A percentile compares a stretch with the other conserved stretches of the same genome.
Conservation (phyloP, 345 rosid species). For the Passiflora organensis region DNA sequence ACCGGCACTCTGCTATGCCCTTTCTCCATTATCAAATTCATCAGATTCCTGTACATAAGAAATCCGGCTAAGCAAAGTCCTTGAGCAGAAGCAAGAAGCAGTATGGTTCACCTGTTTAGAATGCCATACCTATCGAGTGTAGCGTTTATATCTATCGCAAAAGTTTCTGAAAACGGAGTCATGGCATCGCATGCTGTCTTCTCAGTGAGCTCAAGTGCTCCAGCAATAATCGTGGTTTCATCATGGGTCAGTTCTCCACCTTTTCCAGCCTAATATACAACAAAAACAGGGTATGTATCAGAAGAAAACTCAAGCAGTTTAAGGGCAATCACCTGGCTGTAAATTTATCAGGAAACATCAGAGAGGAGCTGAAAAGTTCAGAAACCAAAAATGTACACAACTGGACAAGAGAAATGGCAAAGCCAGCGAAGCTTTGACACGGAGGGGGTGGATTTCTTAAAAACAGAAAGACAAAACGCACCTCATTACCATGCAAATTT, state of each 20-base stretch:
- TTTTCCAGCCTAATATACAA: slow-evolving; percentile 78
- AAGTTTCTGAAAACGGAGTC: slow-evolving; percentile 79
- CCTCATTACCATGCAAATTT: slow-evolving; percentile 91
- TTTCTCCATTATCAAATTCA: slow-evolving; percentile 81
- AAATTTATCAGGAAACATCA: no score
- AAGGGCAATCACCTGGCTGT: no score
- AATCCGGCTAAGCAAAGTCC: slow-evolving; percentile 11
- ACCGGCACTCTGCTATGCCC: slow-evolving; percentile 99
- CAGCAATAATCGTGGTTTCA: slow-evolving; percentile 96
- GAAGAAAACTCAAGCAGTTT: neutral
- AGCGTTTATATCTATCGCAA: slow-evolving; percentile 77
- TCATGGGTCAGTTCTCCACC: slow-evolving; percentile 98
- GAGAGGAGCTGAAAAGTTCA: no score
- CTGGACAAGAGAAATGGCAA: no score
- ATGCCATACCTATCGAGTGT: slow-evolving; percentile 65
- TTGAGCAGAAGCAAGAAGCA: slow-evolving; percentile 11
- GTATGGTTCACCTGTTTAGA: slow-evolving; percentile 7
- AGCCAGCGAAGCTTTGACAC: neutral
- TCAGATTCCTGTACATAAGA: slow-evolving; percentile 46
- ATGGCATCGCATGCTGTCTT: slow-evolving; percentile 86
- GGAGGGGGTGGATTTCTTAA: no score
- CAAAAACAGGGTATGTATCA: neutral
- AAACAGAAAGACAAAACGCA: slow-evolving; percentile 26
- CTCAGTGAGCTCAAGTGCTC: slow-evolving; percentile 91
- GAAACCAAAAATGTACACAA: no score